phyloP scores from a whole-genome alignment of 805 yeast species.

The Starmerella geochares region DNA sequence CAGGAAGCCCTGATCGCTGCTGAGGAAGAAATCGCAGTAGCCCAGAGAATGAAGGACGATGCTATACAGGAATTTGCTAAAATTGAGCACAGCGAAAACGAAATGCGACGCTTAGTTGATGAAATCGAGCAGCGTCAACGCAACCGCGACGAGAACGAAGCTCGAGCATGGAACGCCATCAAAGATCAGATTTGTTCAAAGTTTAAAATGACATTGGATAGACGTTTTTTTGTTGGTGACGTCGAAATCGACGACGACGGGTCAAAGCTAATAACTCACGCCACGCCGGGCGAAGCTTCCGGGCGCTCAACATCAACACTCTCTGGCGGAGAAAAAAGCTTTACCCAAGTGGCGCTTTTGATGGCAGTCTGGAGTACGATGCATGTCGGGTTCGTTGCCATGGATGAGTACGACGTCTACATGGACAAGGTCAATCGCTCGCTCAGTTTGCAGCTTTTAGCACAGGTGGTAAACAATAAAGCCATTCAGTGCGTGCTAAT shows the following conservation, averaged over 20 bases:
- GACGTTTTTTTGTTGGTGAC: slow-evolving; percentile 63
- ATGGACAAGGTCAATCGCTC: slow-evolving; percentile 91
- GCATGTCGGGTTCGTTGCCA: slow-evolving; percentile 76
- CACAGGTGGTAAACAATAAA: slow-evolving; percentile 53
- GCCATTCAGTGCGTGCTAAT: slow-evolving; percentile 82
- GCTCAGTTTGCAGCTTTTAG: slow-evolving; percentile 62
- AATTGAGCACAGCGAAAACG: neutral
- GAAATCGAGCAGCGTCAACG: neutral
- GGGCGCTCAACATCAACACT: slow-evolving; percentile 67
- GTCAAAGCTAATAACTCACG: slow-evolving; percentile 25
- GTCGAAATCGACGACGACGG: slow-evolving; percentile 49
- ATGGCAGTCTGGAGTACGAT: slow-evolving; percentile 88
- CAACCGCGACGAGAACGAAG: slow-evolving; percentile 9
- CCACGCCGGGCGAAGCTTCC: slow-evolving; percentile 30
- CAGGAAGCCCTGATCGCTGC: neutral
- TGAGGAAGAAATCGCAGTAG: neutral
- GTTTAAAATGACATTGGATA: slow-evolving; percentile 28
- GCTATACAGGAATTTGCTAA: neutral
- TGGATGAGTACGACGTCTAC: slow-evolving; percentile 92
- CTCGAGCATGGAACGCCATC: slow-evolving; percentile 12
- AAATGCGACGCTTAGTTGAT: neutral
- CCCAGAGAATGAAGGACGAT: neutral
- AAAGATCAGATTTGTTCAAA: slow-evolving; percentile 8
- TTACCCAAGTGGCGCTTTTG: slow-evolving; percentile 77
- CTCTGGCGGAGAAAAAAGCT: slow-evolving; percentile 96